These are phyloP conservation scores for Ophiostoma montium DNA, from an alignment of 2,329 filamentous ascomycete genomes.

Conservation along the genomic window DNA sequence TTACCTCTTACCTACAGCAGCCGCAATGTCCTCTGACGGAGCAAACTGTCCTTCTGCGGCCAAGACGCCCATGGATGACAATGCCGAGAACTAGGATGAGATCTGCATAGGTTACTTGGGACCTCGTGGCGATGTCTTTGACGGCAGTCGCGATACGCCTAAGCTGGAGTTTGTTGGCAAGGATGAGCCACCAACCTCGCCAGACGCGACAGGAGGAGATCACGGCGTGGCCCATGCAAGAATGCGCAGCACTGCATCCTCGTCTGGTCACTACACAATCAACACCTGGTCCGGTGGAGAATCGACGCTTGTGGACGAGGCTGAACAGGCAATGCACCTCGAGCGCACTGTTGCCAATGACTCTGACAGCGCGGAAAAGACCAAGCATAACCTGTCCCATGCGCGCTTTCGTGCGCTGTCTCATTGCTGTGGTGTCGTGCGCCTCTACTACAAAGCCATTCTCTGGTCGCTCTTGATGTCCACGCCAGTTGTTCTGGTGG, in stretches of 20 bases:
- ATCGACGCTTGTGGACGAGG: background rate
- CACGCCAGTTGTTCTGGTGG: constrained; percentile 14
- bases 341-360: background rate
- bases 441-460: constrained; percentile 10
- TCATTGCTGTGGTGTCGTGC: background rate
- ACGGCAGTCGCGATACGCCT: background rate
- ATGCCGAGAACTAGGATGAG: constrained; percentile 3
- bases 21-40: background rate
- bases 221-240: background rate
- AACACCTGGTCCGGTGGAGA: background rate
- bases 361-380: background rate
- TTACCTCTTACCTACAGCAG: background rate
- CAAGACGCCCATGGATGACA: background rate
- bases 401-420: background rate
- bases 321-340: background rate
- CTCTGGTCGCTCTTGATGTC: constrained; percentile 13
- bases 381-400: background rate
- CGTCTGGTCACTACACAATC: background rate
- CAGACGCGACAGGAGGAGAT: background rate
- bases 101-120: constrained; percentile 1
- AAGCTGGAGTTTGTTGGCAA: background rate
- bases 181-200: background rate
- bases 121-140: background rate
- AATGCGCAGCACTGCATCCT: background rate
- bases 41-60: background rate